Percentiles rank a stretch among this genome's conserved stretches.
Conservation (phyloP, 73 alveolate species). For the Symbiodinium pilosum region DNA sequence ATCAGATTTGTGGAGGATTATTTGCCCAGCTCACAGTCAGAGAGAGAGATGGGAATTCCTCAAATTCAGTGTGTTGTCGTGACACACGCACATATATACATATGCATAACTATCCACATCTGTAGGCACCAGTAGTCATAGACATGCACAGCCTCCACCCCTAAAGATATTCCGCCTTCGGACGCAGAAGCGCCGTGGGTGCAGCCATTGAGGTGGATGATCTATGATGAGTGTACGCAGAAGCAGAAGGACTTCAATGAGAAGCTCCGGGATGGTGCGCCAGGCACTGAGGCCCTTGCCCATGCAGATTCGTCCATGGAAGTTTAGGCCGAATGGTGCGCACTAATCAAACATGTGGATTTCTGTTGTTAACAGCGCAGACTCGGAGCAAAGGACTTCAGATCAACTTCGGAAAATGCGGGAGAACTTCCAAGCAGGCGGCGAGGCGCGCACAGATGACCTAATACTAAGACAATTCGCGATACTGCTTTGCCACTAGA, state of each 20-base stretch:
- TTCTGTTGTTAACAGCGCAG: too few species aligned
- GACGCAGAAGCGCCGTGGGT: too few species aligned
- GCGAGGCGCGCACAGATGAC: constrained; percentile 73
- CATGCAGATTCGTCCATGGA: not conserved
- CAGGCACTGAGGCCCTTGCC: not conserved
- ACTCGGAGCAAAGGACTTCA: constrained; percentile 49
- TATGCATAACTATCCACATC: too few species aligned
- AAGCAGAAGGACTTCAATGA: constrained; percentile 50
- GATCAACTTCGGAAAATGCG: constrained; percentile 73
- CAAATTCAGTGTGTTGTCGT: too few species aligned
- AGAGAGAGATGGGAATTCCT: too few species aligned
- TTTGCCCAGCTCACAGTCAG: not conserved
- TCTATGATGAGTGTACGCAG: constrained; percentile 63
- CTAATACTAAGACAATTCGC: too few species aligned
- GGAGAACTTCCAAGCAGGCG: constrained; percentile 68
- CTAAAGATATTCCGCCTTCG: too few species aligned
- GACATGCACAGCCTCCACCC: not conserved
- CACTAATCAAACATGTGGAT: too few species aligned
- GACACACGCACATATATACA: too few species aligned
- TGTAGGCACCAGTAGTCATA: not conserved
- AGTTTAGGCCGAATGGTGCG: not conserved
- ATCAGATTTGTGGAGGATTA: constrained; percentile 87
- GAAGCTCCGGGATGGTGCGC: constrained; percentile 75
- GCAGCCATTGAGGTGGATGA: constrained; percentile 49
- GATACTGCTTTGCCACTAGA: too few species aligned